Base-by-base conservation (phyloP, 805 yeast genomes). In the Hermanozyma aechmeae region DNA sequence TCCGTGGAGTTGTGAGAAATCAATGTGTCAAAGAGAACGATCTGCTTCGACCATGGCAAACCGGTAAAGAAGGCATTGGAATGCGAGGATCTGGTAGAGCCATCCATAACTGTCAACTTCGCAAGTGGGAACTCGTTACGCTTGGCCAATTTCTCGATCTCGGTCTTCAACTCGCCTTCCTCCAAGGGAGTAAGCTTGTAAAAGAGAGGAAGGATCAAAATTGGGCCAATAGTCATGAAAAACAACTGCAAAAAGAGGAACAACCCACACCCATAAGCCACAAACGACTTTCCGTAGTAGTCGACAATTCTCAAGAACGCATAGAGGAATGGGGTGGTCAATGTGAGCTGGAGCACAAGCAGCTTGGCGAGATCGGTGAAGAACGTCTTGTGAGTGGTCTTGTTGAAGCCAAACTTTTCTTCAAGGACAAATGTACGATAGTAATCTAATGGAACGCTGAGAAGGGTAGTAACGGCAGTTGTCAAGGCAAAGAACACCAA, bases 21-120 rank as follows among this genome's bases (percentile, higher is more conserved):
- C 59, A 92, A 71, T 7, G 96, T 92, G 46, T 92, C 99, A 51
- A 68, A 92, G 25, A 92, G 70, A 29, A 92, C 97, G 59, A 92
- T 92, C 57, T 87, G 89, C 59, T 92, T 92, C 33, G 85, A 78
- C 89, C 96, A 89, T 23, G 98, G 98, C 46, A 92, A 68, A 4
- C 99, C 99, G 43, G 82, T 73, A 51, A 92, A 92, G 55, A 85
- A 89, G 24, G 99, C 99, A 51, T 92, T 92, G 6, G 97, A 89
- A 58, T 92, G 98, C 6, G 93, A 75, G 1, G 96, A 84, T 64
- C 97, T 79, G 51, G 81, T 84, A 24, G 97, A 87, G n/a, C 97
- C 96, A 53, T 92, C 99, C 50, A 87, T 76, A 26, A 87, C 96
- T 46, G 72, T 84, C 31, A 92, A 63, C 48, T 85, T 76, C 32